phyloP scores from a whole-genome alignment of 148 eudicot genomes.

The Silene conica region DNA sequence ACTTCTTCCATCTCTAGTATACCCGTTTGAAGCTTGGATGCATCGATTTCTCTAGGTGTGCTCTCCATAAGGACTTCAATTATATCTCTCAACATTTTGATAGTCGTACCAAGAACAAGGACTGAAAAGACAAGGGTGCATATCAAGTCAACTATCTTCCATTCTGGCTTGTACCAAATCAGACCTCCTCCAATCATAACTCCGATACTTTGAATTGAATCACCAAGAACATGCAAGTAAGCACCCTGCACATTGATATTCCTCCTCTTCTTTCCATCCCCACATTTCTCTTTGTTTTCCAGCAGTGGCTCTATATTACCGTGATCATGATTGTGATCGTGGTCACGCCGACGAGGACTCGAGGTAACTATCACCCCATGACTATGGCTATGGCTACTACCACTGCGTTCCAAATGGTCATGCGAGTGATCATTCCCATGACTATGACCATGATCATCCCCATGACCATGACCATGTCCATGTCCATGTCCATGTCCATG shows the following conservation, averaged over 20 bases:
- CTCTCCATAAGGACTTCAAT: slow-evolving; percentile 94
- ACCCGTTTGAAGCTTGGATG: slow-evolving; percentile 70
- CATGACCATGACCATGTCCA: slow-evolving; percentile 23
- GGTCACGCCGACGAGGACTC: slow-evolving; percentile 29
- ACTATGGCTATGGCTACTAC: slow-evolving; percentile 30
- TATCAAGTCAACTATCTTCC: slow-evolving; percentile 81
- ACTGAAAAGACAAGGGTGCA: slow-evolving; percentile 84
- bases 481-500: slow-evolving; percentile 52
- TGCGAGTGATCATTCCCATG: slow-evolving; percentile 31
- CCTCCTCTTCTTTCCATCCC: slow-evolving; percentile 43
- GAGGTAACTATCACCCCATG: slow-evolving; percentile 44
- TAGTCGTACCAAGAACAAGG: slow-evolving; percentile 68
- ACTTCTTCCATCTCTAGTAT: slow-evolving; percentile 81
- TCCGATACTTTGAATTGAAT: slow-evolving; percentile 86
- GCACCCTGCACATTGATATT: slow-evolving; percentile 92
- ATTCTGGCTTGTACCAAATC: slow-evolving; percentile 87
- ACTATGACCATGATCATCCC: slow-evolving; percentile 29
- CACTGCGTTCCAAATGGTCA: not conserved
- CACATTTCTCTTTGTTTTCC: slow-evolving; percentile 19
- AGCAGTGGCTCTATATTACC: slow-evolving; percentile 50
- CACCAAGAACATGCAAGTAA: slow-evolving; percentile 93
- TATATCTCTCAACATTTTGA: slow-evolving; percentile 74
- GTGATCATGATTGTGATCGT: slow-evolving; percentile 35
- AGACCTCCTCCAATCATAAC: slow-evolving; percentile 97
- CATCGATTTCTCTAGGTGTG: slow-evolving; percentile 92